Evolutionary conservation across 352 stramenopile species (phyloP).

Genomic region (Pythium dissimile): DNA sequence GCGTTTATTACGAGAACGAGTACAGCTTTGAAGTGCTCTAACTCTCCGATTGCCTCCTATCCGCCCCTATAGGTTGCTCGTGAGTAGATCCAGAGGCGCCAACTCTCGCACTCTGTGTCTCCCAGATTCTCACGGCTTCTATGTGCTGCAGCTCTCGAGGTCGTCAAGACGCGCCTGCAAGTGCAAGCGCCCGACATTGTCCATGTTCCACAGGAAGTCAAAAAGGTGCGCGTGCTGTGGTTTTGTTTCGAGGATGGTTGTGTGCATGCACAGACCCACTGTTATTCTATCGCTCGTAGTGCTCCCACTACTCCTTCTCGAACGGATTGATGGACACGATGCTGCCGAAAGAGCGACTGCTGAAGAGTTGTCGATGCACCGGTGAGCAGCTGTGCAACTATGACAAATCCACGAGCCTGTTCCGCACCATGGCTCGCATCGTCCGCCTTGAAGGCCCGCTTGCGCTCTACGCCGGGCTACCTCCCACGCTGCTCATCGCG

Average conservation of each 20-base stretch:
- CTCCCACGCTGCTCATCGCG: slow-evolving; percentile 89
- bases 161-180: slow-evolving; percentile 83
- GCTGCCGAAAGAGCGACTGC: slow-evolving; percentile 55
- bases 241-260: neutral
- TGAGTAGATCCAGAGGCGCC: slow-evolving; percentile 28
- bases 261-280: neutral
- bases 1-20: no score
- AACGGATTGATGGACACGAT: slow-evolving; percentile 84
- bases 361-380: slow-evolving; percentile 52
- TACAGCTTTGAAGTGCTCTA: no score
- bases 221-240: slow-evolving; percentile 32
- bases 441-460: slow-evolving; percentile 52
- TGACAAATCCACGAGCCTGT: slow-evolving; percentile 40
- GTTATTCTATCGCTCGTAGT: slow-evolving; percentile 20
- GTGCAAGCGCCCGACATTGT: slow-evolving; percentile 63
- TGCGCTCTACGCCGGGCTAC: slow-evolving; percentile 77
- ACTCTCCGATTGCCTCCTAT: no score
- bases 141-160: slow-evolving; percentile 54
- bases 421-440: slow-evolving; percentile 68
- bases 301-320: slow-evolving; percentile 72
- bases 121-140: neutral
- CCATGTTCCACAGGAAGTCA: slow-evolving; percentile 37
- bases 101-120: no score
- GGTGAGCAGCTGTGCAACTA: slow-evolving; percentile 38
- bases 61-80: slow-evolving; percentile 65